A percentile compares a stretch with the other conserved stretches of the same genome.
phyloP scores from a whole-genome alignment of 345 rosid genomes.

The Cardamine occulta region DNA sequence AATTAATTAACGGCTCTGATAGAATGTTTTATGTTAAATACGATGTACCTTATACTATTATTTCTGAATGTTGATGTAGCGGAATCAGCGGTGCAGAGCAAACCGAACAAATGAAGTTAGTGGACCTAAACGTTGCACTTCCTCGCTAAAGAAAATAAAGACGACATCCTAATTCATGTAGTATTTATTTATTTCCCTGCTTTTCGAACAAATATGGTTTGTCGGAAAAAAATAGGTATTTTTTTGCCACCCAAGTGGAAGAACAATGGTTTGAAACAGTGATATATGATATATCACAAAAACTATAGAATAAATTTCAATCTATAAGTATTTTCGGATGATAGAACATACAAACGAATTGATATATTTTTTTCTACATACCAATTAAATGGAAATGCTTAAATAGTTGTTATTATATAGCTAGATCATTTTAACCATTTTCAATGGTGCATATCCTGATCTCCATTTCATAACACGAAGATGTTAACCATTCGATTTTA shows the following conservation, averaged over 20 bases:
- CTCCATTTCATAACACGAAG: background rate
- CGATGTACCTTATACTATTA: background rate
- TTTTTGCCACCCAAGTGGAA: constrained; percentile 26
- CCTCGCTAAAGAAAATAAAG: background rate
- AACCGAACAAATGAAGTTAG: background rate
- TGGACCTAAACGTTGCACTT: background rate
- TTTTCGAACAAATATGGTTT: constrained; percentile 14
- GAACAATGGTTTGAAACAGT: constrained; percentile 25
- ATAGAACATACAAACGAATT: background rate
- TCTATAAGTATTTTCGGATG: background rate
- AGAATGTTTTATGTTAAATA: background rate
- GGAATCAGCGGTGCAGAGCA: background rate
- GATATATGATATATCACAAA: background rate
- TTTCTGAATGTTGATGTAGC: background rate
- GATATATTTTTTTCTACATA: background rate
- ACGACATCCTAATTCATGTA: background rate
- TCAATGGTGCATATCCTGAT: background rate
- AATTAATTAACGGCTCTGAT: too few species aligned
- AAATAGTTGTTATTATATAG: background rate
- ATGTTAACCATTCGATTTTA: background rate
- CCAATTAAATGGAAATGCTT: background rate
- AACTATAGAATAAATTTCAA: too few species aligned
- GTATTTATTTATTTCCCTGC: background rate
- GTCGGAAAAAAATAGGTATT: background rate
- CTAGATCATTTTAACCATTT: background rate